These are phyloP conservation scores for Talaromyces stipitatus DNA, from an alignment of 495 filamentous ascomycete genomes.

Conservation along the genomic window DNA sequence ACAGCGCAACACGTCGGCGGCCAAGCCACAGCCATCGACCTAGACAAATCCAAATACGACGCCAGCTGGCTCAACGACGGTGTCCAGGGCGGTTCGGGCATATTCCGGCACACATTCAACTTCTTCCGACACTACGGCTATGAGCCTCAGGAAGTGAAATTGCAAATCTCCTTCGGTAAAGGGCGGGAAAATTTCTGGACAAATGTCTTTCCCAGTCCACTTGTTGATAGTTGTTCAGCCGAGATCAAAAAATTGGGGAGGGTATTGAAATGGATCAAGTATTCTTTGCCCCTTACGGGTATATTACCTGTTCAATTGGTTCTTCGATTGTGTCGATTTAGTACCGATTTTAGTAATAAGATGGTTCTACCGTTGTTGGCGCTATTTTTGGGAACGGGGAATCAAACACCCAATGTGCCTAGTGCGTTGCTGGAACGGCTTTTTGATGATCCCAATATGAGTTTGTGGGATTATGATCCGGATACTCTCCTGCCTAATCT, in stretches of 20 bases:
- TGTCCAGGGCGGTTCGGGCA: constrained; percentile 71
- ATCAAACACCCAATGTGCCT: constrained; percentile 71
- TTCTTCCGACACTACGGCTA: constrained; percentile 67
- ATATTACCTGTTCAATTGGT: constrained; percentile 65
- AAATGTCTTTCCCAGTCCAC: constrained; percentile 66
- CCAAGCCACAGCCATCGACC: constrained; percentile 68
- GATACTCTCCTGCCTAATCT: constrained; percentile 62
- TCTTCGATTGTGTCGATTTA: constrained; percentile 64
- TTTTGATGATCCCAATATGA: constrained; percentile 65
- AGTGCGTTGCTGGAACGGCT: constrained; percentile 68
- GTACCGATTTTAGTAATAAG: constrained; percentile 62
- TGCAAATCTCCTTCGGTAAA: constrained; percentile 79
- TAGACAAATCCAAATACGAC: constrained; percentile 60
- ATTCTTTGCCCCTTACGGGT: constrained; percentile 62
- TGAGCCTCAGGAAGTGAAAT: constrained; percentile 58
- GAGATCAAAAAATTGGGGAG: constrained; percentile 61
- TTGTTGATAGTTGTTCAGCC: constrained; percentile 51
- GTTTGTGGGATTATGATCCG: constrained; percentile 66
- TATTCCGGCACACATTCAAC: constrained; percentile 75
- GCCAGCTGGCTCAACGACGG: constrained; percentile 78
- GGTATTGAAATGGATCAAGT: constrained; percentile 61
- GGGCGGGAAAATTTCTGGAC: constrained; percentile 67
- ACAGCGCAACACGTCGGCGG: constrained; percentile 62
- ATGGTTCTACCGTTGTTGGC: constrained; percentile 71
- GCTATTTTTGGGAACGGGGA: constrained; percentile 71